These are phyloP conservation scores for Psilocybe cubensis DNA, from an alignment of 768 basidiomycete species.

Conservation along the genomic window DNA sequence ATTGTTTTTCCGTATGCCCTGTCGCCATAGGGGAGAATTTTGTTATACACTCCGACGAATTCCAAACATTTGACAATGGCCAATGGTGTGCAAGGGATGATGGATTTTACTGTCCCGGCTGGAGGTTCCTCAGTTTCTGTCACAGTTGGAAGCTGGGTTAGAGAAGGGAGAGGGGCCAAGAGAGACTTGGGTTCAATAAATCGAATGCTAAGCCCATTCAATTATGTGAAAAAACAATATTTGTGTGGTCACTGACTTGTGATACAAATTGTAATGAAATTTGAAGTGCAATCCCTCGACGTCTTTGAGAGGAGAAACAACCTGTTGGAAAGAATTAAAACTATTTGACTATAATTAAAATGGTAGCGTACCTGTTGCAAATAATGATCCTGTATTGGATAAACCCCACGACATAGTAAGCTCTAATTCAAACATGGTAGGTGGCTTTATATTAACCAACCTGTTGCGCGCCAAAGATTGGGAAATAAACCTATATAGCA, in stretches of 20 bases:
- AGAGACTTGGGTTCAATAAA: slow-evolving; percentile 85
- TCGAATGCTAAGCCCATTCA: slow-evolving; percentile 67
- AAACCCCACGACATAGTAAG: slow-evolving; percentile 6
- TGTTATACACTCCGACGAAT: slow-evolving; percentile 91
- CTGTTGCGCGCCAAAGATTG: slow-evolving; percentile 90
- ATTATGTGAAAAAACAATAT: background rate
- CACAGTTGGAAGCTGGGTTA: slow-evolving; percentile 33
- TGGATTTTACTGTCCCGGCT: slow-evolving; percentile 89
- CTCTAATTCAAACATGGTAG: background rate
- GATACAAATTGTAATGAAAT: slow-evolving; percentile 93
- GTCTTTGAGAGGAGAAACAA: slow-evolving; percentile 95
- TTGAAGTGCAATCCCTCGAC: slow-evolving; percentile 98
- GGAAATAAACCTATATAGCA: slow-evolving; percentile 82
- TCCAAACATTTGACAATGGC: slow-evolving; percentile 97
- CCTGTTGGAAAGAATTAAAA: slow-evolving; percentile 40
- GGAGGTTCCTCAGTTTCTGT: slow-evolving; percentile 68
- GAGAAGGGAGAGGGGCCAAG: slow-evolving; percentile 45
- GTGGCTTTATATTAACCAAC: slow-evolving; percentile 44
- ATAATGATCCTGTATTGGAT: slow-evolving; percentile 81
- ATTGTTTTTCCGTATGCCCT: slow-evolving; percentile 92
- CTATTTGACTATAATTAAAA: background rate
- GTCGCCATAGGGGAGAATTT: slow-evolving; percentile 89
- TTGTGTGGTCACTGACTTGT: slow-evolving; percentile 65
- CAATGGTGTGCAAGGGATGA: slow-evolving; percentile 96
- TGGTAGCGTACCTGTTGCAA: slow-evolving; percentile 75